Base-by-base conservation (phyloP, 768 basidiomycete genomes). In the Coprinopsis strossmayeri region DNA sequence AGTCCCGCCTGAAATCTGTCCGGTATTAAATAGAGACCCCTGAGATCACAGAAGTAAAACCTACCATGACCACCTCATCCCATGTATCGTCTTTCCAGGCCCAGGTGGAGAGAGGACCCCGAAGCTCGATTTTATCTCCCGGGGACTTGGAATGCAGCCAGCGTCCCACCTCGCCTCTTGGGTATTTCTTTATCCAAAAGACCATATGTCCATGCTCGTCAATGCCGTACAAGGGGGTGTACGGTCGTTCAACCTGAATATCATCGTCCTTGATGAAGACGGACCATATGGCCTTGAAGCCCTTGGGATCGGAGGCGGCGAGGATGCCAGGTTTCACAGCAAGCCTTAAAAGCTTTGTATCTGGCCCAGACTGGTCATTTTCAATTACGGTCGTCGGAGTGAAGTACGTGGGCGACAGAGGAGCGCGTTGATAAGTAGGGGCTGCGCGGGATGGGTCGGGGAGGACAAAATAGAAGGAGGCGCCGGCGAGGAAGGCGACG, bases 1-100 rank as follows among this genome's bases (percentile, higher is more conserved):
- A 3, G 90, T 92, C 23, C 90, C 90, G 30, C 90, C 90, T 37
- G 88, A 91, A 47, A 92, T 82, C 90, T 92, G 39, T n/a, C n/a
- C 28, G 15, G 5, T 43, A 26, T 18, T 17, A 48, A 32, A 39
- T 18, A 42, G 25, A 41, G n/a, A 23, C 5, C 48, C 12, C 11
- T 26, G 21, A 35, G 24, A 5, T 42, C 40, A 15, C 44, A 24
- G 18, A 18, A 38, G 28, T 49, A 48, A 20, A 21, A 47, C 74
- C 35, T 59, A 83, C 90, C 84, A 92, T 80, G 13, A 92, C 67
- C 42, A 92, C 64, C 51, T 92, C 82, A 57, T 92, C 90, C 84
- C 84, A 91, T 3, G 50, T 58, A 49, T 69, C 65, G 12, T 73
- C 69, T 28, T 68, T 69, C 63, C 77, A 76, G 20, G 69, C 62